phyloP scores from a whole-genome alignment of 2,329 filamentous ascomycete species.

The Camptophora hylomeconis region DNA sequence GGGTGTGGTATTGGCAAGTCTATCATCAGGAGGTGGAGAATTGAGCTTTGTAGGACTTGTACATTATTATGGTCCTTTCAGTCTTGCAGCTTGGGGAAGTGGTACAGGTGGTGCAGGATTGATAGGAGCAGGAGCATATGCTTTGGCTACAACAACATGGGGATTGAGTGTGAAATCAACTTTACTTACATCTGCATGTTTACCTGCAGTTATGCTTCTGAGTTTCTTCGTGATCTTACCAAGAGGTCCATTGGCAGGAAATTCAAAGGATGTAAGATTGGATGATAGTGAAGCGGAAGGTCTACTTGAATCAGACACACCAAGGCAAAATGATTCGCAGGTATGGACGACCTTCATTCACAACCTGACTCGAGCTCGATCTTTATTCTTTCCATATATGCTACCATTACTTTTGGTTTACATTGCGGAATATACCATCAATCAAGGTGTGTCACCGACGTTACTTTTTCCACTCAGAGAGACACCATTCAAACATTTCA shows the following conservation, averaged over 20 bases:
- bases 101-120: conserved; percentile 84
- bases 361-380: conserved; percentile 51
- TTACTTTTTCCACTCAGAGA: conserved; percentile 67
- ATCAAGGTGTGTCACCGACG: conserved; percentile 84
- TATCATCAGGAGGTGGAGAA: conserved; percentile 79
- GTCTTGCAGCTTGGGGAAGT: conserved; percentile 81
- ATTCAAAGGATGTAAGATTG: conserved; percentile 31
- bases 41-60: conserved; percentile 82
- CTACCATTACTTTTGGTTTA: conserved; percentile 84
- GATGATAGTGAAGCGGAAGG: conserved; percentile 24
- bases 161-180: conserved; percentile 62
- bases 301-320: conserved; percentile 16
- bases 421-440: conserved; percentile 93
- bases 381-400: conserved; percentile 72
- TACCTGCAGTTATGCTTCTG: conserved; percentile 68
- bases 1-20: conserved; percentile 71
- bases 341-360: conserved; percentile 29
- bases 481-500: conserved; percentile 68
- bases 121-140: conserved; percentile 77
- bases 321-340: conserved; percentile 1
- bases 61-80: conserved; percentile 81
- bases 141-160: conserved; percentile 68
- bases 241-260: conserved; percentile 45
- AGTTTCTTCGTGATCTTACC: conserved; percentile 81
- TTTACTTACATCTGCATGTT: conserved; percentile 61